A percentile compares a stretch with the other conserved stretches of the same genome.
Conservation (phyloP, 2,329 filamentous ascomycete species). For the Aspergillus sp. region DNA sequence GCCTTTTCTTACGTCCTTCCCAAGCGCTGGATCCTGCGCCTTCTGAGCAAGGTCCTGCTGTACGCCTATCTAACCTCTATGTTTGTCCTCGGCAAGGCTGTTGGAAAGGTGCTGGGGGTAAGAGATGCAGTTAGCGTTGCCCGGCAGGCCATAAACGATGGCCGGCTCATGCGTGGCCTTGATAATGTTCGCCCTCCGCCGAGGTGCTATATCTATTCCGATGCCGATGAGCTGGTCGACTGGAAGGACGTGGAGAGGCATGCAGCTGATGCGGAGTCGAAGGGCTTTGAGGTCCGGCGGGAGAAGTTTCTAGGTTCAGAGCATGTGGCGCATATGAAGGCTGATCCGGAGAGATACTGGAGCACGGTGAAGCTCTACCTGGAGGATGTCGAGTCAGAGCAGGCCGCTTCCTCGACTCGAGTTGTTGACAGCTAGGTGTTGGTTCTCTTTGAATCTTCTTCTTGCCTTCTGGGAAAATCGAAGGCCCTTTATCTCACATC, state of each 20-base stretch:
- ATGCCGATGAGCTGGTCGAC: slow-evolving; percentile 42
- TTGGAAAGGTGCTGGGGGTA: slow-evolving; percentile 23
- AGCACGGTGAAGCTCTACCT: slow-evolving; percentile 35
- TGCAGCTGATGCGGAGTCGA: slow-evolving; percentile 36
- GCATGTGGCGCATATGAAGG: slow-evolving; percentile 48
- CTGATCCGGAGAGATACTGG: slow-evolving; percentile 47
- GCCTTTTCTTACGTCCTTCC: slow-evolving; percentile 45
- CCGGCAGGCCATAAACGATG: slow-evolving; percentile 38
- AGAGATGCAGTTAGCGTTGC: slow-evolving; percentile 34
- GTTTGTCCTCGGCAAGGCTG: slow-evolving; percentile 27
- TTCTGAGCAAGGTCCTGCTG: slow-evolving; percentile 33
- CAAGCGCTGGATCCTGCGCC: slow-evolving; percentile 33
- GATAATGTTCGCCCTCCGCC: slow-evolving; percentile 14
- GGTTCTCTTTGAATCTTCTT: neutral
- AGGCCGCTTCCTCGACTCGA: neutral
- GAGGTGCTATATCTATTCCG: slow-evolving; percentile 48
- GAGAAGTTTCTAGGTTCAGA: slow-evolving; percentile 43
- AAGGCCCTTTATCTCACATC: neutral
- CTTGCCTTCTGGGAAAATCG: neutral
- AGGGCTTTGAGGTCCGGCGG: slow-evolving; percentile 37
- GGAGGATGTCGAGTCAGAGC: slow-evolving; percentile 8
- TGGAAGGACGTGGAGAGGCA: slow-evolving; percentile 44
- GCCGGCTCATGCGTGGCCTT: slow-evolving; percentile 23
- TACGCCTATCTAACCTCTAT: slow-evolving; percentile 22
- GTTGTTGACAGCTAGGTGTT: neutral